Conservation (phyloP, 805 yeast species). For the Cyberlindnera suaveolens region DNA sequence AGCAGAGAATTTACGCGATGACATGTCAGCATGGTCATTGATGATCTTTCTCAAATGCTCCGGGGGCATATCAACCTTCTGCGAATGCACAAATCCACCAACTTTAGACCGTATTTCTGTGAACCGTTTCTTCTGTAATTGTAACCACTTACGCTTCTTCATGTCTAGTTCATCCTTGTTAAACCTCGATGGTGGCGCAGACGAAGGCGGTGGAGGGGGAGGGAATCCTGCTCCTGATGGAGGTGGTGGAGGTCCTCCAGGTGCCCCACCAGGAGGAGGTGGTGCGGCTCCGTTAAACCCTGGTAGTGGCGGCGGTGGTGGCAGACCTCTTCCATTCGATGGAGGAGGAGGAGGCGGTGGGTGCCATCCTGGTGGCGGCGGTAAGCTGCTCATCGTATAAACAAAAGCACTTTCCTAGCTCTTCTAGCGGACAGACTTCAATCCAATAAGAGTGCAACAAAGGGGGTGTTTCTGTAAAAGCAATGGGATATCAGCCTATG, state of each 20-base stretch:
- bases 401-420: neutral
- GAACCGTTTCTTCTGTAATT: slow-evolving; percentile 54
- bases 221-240: slow-evolving; percentile 23
- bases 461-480: too few species aligned
- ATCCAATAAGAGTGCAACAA: too few species aligned
- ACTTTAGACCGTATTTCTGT: slow-evolving; percentile 26
- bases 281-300: slow-evolving; percentile 14
- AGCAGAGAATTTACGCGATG: slow-evolving; percentile 68
- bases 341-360: slow-evolving; percentile 26
- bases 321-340: slow-evolving; percentile 12
- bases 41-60: slow-evolving; percentile 86
- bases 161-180: slow-evolving; percentile 29
- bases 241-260: slow-evolving; percentile 24
- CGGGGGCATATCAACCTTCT: slow-evolving; percentile 83
- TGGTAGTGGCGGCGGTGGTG: slow-evolving; percentile 26
- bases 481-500: too few species aligned
- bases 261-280: slow-evolving; percentile 22
- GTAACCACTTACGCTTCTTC: slow-evolving; percentile 54
- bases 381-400: slow-evolving; percentile 8
- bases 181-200: slow-evolving; percentile 13
- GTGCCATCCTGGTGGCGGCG: slow-evolving; percentile 29
- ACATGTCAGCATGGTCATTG: slow-evolving; percentile 77
- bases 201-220: slow-evolving; percentile 25
- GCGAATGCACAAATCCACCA: slow-evolving; percentile 48
- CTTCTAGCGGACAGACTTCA: neutral